Evolutionary conservation across 768 basidiomycete genomes (phyloP).

Genomic region (Psilocybe azurescens): DNA sequence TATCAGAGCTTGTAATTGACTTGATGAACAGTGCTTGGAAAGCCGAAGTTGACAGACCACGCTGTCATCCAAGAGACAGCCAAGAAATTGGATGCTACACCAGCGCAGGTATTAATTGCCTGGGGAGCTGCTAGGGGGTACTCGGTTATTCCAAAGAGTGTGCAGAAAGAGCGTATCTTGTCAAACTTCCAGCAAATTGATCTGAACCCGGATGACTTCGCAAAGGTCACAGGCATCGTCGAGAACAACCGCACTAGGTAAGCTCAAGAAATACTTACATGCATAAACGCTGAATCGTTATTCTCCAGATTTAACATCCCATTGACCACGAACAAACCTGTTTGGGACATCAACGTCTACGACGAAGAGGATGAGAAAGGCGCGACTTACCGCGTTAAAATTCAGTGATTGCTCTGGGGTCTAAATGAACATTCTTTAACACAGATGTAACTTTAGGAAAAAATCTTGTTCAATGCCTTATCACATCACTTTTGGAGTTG

Average conservation of each 20-base stretch:
- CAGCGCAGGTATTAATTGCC: slow-evolving; percentile 84
- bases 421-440: too few relatives aligned
- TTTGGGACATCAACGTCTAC: slow-evolving; percentile 80
- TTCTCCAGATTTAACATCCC: slow-evolving; percentile 67
- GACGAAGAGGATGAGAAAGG: slow-evolving; percentile 47
- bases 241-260: slow-evolving; percentile 49
- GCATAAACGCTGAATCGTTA: not conserved
- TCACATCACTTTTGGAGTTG: too few relatives aligned
- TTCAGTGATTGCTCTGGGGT: slow-evolving; percentile 2
- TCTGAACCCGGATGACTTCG: slow-evolving; percentile 69
- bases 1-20: not conserved
- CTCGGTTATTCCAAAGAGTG: slow-evolving; percentile 86
- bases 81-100: slow-evolving; percentile 60
- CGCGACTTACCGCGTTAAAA: slow-evolving; percentile 20
- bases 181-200: slow-evolving; percentile 82
- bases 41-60: slow-evolving; percentile 73
- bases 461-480: too few relatives aligned
- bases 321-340: slow-evolving; percentile 51
- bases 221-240: slow-evolving; percentile 58
- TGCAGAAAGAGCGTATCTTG: slow-evolving; percentile 69
- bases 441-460: too few relatives aligned
- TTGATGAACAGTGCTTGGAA: slow-evolving; percentile 51
- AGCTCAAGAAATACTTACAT: slow-evolving; percentile 2
- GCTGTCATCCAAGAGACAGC: slow-evolving; percentile 67
- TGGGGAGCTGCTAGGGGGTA: slow-evolving; percentile 81